These are phyloP conservation scores for Limonium bicolor DNA, from an alignment of 148 eudicot genomes.

Conservation along the genomic window DNA sequence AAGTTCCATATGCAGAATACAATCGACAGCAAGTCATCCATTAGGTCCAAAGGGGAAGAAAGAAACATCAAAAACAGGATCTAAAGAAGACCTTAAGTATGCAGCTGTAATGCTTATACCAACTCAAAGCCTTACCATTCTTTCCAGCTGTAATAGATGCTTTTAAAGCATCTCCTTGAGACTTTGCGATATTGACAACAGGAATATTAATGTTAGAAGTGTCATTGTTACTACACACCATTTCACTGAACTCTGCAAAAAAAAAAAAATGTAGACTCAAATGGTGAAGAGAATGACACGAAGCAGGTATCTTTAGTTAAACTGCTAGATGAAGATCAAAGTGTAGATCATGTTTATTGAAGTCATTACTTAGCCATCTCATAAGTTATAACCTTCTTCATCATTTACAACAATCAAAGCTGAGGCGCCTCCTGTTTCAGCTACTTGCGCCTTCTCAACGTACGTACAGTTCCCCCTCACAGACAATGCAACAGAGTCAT, in stretches of 20 bases:
- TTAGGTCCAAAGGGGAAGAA: no score
- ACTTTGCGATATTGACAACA: slow-evolving; percentile 41
- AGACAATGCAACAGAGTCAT: slow-evolving; percentile 36
- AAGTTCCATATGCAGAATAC: no score
- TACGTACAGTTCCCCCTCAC: slow-evolving; percentile 54
- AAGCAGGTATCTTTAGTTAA: background rate
- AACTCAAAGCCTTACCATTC: slow-evolving; percentile 34
- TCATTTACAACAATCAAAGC: slow-evolving; percentile 47
- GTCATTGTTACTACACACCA: slow-evolving; percentile 42
- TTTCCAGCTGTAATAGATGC: slow-evolving; percentile 35
- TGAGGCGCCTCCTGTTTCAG: slow-evolving; percentile 56
- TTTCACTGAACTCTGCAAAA: slow-evolving; percentile 38
- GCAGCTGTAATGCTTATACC: no score
- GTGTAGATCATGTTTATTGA: background rate
- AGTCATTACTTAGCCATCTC: background rate
- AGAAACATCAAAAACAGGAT: no score
- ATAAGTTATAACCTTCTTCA: slow-evolving; percentile 37
- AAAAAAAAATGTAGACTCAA: background rate
- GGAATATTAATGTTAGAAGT: slow-evolving; percentile 53
- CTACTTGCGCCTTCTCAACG: slow-evolving; percentile 44
- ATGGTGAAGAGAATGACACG: background rate
- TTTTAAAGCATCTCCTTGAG: slow-evolving; percentile 44
- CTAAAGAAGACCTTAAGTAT: no score
- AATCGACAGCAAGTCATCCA: no score
- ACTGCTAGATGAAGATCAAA: background rate